Percentiles rank a stretch among this genome's conserved stretches.
Evolutionary conservation across 305 asterid genomes (phyloP).

Genomic region (Fraxinus sp.): DNA sequence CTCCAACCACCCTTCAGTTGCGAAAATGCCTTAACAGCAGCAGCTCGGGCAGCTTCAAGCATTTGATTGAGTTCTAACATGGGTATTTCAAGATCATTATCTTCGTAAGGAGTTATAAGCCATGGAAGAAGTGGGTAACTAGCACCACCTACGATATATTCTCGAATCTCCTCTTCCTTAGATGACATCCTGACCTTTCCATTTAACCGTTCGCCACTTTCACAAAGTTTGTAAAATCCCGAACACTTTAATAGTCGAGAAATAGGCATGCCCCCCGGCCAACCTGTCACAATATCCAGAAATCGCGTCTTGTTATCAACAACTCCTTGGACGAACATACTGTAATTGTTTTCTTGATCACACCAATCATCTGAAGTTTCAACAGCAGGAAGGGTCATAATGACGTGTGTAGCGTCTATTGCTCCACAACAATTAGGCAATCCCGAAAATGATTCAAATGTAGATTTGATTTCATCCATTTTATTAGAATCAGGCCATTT

Average conservation of each 20-base stretch:
- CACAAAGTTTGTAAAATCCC: constrained; percentile 76
- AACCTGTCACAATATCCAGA: constrained; percentile 82
- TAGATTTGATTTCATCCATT: constrained; percentile 53
- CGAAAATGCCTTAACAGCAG: constrained; percentile 67
- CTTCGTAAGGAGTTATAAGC: constrained; percentile 75
- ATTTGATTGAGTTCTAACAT: constrained; percentile 37
- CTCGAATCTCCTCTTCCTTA: constrained; percentile 56
- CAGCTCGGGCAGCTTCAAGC: constrained; percentile 55
- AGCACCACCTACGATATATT: constrained; percentile 70
- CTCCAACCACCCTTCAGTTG: constrained; percentile 92
- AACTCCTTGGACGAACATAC: constrained; percentile 89
- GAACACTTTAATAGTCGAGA: constrained; percentile 69
- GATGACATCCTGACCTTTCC: constrained; percentile 35
- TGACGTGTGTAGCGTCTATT: constrained; percentile 75
- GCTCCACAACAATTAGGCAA: constrained; percentile 94
- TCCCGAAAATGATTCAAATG: constrained; percentile 54
- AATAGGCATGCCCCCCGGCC: constrained; percentile 97
- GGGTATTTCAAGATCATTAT: constrained; percentile 32
- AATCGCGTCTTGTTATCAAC: constrained; percentile 71
- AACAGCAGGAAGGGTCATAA: constrained; percentile 95
- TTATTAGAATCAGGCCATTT: constrained; percentile 65
- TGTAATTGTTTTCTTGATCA: constrained; percentile 81
- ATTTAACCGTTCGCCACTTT: constrained; percentile 60
- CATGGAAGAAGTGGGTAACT: constrained; percentile 90
- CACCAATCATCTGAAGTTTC: constrained; percentile 97